These are phyloP conservation scores for Trichosporon inkin DNA, from an alignment of 1,284 basidiomycete genomes.

Conservation along the genomic window DNA sequence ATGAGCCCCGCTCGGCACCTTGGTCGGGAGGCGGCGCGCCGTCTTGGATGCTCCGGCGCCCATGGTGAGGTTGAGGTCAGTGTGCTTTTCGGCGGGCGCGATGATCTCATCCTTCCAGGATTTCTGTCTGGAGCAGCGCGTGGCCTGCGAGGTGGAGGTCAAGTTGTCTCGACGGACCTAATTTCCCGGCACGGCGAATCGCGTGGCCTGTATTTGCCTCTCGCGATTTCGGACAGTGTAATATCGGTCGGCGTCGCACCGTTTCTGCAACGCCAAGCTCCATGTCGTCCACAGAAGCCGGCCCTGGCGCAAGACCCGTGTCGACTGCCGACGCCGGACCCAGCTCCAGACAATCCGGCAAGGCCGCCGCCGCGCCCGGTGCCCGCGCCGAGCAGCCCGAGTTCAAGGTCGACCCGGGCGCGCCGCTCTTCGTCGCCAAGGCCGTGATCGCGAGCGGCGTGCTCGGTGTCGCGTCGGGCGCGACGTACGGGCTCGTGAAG, in stretches of 20 bases:
- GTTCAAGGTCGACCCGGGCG: slow-evolving; percentile 18
- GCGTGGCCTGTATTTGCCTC: background rate
- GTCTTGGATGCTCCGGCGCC: slow-evolving; percentile 66
- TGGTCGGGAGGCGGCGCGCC: slow-evolving; percentile 60
- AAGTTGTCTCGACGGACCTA: too few species aligned
- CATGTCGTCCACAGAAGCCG: too few species aligned
- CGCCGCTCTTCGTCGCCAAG: slow-evolving; percentile 23
- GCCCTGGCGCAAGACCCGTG: too few species aligned
- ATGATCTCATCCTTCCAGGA: background rate
- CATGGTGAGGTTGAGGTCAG: slow-evolving; percentile 53
- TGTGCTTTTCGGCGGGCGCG: background rate
- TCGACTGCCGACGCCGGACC: background rate
- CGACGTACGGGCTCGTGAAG: slow-evolving; percentile 32
- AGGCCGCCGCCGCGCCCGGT: background rate
- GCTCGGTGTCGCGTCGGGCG: slow-evolving; percentile 36
- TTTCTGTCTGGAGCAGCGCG: background rate
- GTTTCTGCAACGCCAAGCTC: background rate
- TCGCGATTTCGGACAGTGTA: background rate
- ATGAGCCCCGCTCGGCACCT: slow-evolving; percentile 22
- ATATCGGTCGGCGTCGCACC: background rate
- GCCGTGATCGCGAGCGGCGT: slow-evolving; percentile 14
- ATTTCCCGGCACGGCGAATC: slow-evolving; percentile 1
- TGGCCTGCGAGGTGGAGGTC: background rate
- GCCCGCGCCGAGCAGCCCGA: slow-evolving; percentile 1
- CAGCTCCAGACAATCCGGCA: background rate